Evolutionary conservation across 2,329 filamentous ascomycete species (phyloP), one percentile per base, ranked within the genome.

Genomic region (Cadophora gregata): DNA sequence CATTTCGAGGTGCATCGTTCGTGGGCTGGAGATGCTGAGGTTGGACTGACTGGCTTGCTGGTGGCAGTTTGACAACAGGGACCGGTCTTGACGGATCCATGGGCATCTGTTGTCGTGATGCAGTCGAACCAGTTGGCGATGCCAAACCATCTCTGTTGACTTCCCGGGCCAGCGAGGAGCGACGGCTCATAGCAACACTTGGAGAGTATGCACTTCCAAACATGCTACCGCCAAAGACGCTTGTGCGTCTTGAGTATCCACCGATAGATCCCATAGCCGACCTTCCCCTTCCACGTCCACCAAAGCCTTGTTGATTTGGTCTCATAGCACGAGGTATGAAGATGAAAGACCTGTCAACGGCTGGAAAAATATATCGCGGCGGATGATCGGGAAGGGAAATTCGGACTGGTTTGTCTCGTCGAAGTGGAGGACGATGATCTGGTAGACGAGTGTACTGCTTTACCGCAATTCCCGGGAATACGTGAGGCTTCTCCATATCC

Each of bases 291-390:
- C 91, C 85, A 62, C 85, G 85, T 64, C 87, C 84, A 51, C 83
- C 84, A 71, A 90, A 87, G 33, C 89, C 87, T 81, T 97, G 93
- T 78, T 97, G 93, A 77, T 97, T 97, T 16, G 96, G 96, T 72
- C 96, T 88, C 81, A 97, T 86, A 12, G 95, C 95, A 72, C 96
- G 87, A 14, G 96, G 96, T 68, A 99, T 99, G 80, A 99, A 99
- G 74, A 97, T 97, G 79, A 99, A 99, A 0, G 96, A 98, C 71
- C 96, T 86, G 74, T 97, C 94, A 56, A 87, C 84, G 1, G 93
- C 91, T 6, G 96, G 96, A 79, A 96, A 97, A 68, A 97, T 94
- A 79, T 97, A 97, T 69, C 92, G 88, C 42, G 93, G 92, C 14
- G 88, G 83, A 70, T 91, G 86, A 31, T 91, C 85, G 1, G 96